phyloP scores from a whole-genome alignment of 2,329 filamentous ascomycete genomes.

The Colletotrichum zoysiae region DNA sequence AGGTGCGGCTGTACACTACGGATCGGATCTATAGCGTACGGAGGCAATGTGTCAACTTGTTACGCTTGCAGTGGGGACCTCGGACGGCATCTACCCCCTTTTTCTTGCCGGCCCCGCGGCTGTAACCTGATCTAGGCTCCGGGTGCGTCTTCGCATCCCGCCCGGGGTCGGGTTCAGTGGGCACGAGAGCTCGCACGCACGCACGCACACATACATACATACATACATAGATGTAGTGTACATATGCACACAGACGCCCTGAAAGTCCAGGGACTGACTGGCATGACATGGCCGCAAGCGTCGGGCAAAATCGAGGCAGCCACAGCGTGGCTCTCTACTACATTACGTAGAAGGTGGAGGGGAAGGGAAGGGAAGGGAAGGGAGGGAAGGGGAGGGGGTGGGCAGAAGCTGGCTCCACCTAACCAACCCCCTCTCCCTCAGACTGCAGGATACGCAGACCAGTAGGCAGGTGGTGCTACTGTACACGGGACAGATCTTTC shows the following conservation, averaged over 20 bases:
- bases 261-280: slow-evolving; percentile 1
- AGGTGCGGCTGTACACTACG: neutral
- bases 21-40: neutral
- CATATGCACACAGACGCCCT: neutral
- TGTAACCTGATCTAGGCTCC: slow-evolving; percentile 35
- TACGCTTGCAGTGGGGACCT: slow-evolving; percentile 31
- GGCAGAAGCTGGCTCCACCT: neutral
- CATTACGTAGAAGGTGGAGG: no score
- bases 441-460: slow-evolving; percentile 1
- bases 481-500: slow-evolving; percentile 12
- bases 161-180: slow-evolving; percentile 11
- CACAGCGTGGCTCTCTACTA: neutral
- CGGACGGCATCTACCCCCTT: slow-evolving; percentile 22
- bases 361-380: neutral
- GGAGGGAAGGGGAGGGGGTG: no score
- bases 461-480: neutral
- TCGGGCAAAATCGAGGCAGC: slow-evolving; percentile 2
- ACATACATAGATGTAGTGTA: neutral
- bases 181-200: neutral
- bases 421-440: slow-evolving; percentile 1
- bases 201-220: neutral
- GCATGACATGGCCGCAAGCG: slow-evolving; percentile 2
- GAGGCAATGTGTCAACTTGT: slow-evolving; percentile 20
- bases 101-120: slow-evolving; percentile 34
- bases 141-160: slow-evolving; percentile 34